A percentile compares a stretch with the other conserved stretches of the same genome.
phyloP scores from a whole-genome alignment of 1,139 yeast genomes.

The Kurtzmaniella natalensis region DNA sequence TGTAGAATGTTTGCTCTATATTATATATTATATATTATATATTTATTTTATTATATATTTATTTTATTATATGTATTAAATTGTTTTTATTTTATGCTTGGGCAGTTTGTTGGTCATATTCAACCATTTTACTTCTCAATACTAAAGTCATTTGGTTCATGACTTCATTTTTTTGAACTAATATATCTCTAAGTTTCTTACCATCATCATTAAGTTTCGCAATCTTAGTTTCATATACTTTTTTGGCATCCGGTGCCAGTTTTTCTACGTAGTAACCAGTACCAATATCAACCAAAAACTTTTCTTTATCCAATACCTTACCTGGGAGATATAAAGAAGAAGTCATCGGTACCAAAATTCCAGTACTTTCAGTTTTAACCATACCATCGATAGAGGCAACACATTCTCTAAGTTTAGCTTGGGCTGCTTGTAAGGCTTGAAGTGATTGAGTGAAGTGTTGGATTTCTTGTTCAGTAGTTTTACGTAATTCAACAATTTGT shows the following conservation, averaged over 20 bases:
- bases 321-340: constrained; percentile 91
- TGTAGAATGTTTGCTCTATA: too few relatives aligned
- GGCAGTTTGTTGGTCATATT: constrained; percentile 39
- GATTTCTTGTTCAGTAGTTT: constrained; percentile 79
- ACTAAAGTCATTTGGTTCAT: constrained; percentile 50
- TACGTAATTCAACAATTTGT: constrained; percentile 79
- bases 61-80: too few relatives aligned
- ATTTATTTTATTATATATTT: too few relatives aligned
- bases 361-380: constrained; percentile 41
- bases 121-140: constrained; percentile 43
- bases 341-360: constrained; percentile 80
- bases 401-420: constrained; percentile 78
- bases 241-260: constrained; percentile 58
- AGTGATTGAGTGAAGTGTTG: constrained; percentile 82
- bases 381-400: constrained; percentile 62
- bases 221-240: constrained; percentile 72
- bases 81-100: too few relatives aligned
- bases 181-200: constrained; percentile 67
- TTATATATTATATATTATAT: too few relatives aligned
- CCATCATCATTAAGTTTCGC: constrained; percentile 70
- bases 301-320: constrained; percentile 53
- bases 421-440: constrained; percentile 82
- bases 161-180: constrained; percentile 58
- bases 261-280: constrained; percentile 95
- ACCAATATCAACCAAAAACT: constrained; percentile 89